Base-by-base conservation (phyloP, 1,139 yeast species). In the Diutina rugosa region DNA sequence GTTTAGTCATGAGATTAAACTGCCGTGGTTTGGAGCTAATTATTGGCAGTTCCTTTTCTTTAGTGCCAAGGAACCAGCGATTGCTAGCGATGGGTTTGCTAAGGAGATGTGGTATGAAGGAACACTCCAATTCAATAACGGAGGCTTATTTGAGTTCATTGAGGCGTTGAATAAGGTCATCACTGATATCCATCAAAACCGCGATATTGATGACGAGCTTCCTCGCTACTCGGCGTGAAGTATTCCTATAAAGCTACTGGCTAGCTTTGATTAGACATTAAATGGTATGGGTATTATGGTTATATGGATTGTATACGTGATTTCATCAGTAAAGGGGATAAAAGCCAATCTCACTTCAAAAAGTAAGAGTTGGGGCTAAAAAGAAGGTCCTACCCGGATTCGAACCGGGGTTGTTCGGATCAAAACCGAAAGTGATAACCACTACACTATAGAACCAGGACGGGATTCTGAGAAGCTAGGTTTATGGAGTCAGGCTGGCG, bases 321-420 rank as follows among this genome's bases (percentile, higher is more conserved):
- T 21, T 18, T 4, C 14, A 35, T 7, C 12, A 9, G 41, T 14
- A 35, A 35, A 4, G 12, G 12, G 41, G 10, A 35, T 14, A 14
- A 4, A 8, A 10, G 14, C 2, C 18, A 18, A 18, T 2, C 18
- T 18, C 18, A 18, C 2, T 18, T 18, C 18, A 18, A 35, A 5
- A n/a, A 35, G 41, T 12, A 35, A 3, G 41, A 35, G 6, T 7
- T 2, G 3, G 41, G 41, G 12, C 35, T 28, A 69, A 74, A 76
- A 76, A 65, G 64, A 59, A 84, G 90, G 90, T 85, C 90, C 83
- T 82, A 82, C 90, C 90, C 90, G 90, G 91, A 84, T 84, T 85
- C 91, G 91, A 86, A 85, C 91, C 86, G 91, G 90, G 90, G 91
- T 86, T 83, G 82, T 78, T 74, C 84, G 90, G 90, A 84, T 73